Conservation (phyloP, 2,329 filamentous ascomycete species). For the Corynespora cassiicola region DNA sequence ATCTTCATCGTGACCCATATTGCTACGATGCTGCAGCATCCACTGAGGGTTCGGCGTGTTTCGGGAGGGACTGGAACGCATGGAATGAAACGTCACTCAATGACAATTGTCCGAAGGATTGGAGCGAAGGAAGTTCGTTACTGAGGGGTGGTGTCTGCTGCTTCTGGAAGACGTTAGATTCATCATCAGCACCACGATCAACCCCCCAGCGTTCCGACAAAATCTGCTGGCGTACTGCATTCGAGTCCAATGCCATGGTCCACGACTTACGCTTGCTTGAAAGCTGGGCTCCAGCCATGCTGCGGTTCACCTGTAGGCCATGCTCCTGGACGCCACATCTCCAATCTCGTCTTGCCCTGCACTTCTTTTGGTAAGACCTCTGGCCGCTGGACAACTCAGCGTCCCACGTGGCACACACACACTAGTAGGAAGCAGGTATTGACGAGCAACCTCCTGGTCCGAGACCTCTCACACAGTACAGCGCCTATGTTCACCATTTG, state of each 20-base stretch:
- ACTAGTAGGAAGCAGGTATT: too few relatives aligned
- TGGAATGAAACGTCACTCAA: too few relatives aligned
- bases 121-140: too few relatives aligned
- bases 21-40: constrained; percentile 9
- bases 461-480: background rate
- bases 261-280: constrained; percentile 17
- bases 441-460: too few relatives aligned
- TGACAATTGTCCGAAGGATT: too few relatives aligned
- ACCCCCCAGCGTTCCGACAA: constrained; percentile 10
- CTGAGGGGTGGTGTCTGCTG: too few relatives aligned
- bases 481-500: constrained; percentile 1
- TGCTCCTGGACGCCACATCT: constrained; percentile 6
- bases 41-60: background rate
- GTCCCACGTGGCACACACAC: constrained; percentile 18
- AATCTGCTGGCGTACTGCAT: constrained; percentile 21
- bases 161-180: too few relatives aligned
- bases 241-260: constrained; percentile 22
- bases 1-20: constrained; percentile 14
- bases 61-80: too few relatives aligned
- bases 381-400: too few relatives aligned
- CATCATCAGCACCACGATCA: too few relatives aligned
- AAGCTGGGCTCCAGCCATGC: constrained; percentile 14
- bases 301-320: too few relatives aligned
- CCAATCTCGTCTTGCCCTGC: constrained; percentile 11
- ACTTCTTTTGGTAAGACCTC: constrained; percentile 2